Evolutionary conservation across 306 rosid species (phyloP), one percentile per base, ranked within the genome.

Genomic region (Trifolium subterraneum): DNA sequence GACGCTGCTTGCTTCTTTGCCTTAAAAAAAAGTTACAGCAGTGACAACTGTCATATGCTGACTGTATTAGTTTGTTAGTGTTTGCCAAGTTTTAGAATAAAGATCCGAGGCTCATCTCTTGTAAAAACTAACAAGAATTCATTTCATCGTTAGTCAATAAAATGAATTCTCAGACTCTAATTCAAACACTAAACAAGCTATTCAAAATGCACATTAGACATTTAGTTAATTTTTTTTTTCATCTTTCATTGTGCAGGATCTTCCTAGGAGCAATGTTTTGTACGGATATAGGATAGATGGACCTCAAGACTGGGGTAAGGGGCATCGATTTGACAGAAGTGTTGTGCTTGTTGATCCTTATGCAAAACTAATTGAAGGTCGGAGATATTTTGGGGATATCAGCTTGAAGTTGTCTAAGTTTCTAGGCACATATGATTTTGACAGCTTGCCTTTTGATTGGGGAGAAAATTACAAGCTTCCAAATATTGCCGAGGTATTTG

Each of bases 221-320:
- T 42, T 74, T 42, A 36, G 25, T 62, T 63, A 68, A 16, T 51
- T 64, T 70, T 54, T 27, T 55, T 59, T 27, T 64, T 15, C 68
- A 29, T 4, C 15, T 71, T 73, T 50, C 44, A 13, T 33, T 74
- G 64, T 74, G 47, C 84, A 94, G 99, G 96, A 90, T 86, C 87
- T 94, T 27, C 93, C 92, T 59, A 75, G 82, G 41, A 92, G 89
- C 77, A 84, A 87, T 78, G 97, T 90, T 79, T 84, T 82, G 22
- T 94, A 94, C 70, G 95, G 99, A 22, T 94, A 90, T 79, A 77
- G 90, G 56, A 71, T 91, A 16, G 96, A 91, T 85, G 99, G 99
- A 52, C 90, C 99, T 63, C 86, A 14, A 68, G 89, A 83, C 82
- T 84, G 97, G 97, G 68, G 84, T 71, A 79, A 80, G 27, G 97